Conservation (phyloP, 2,329 filamentous ascomycete species). For the Rutstroemia sp. region DNA sequence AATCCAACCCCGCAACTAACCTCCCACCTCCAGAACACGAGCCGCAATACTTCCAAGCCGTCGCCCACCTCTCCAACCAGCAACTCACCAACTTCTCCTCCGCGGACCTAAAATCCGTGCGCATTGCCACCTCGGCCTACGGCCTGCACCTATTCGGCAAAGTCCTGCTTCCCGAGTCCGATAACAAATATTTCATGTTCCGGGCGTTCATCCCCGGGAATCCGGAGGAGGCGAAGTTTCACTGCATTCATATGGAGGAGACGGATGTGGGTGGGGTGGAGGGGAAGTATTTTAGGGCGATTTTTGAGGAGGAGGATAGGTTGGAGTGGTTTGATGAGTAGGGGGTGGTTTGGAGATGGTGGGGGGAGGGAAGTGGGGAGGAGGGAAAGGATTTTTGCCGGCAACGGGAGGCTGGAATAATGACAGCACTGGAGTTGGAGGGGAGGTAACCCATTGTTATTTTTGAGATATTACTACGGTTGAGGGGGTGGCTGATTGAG, state of each 20-base stretch:
- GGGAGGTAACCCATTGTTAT: too few relatives aligned
- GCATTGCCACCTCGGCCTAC: conserved; percentile 40
- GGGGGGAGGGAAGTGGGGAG: not conserved
- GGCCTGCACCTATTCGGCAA: conserved; percentile 44
- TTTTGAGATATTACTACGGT: too few relatives aligned
- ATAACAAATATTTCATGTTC: conserved; percentile 41
- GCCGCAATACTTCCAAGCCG: conserved; percentile 46
- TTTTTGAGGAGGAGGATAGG: conserved; percentile 39
- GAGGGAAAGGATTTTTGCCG: not conserved
- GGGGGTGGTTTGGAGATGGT: not conserved
- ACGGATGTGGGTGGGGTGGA: conserved; percentile 35
- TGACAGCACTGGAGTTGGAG: not conserved
- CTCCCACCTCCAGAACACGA: conserved; percentile 39
- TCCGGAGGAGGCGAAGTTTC: conserved; percentile 33
- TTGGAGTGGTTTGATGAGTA: conserved; percentile 48
- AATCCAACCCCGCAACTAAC: not conserved
- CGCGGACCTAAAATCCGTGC: conserved; percentile 37
- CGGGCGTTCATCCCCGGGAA: conserved; percentile 39
- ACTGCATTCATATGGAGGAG: conserved; percentile 40
- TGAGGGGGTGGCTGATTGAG: too few relatives aligned
- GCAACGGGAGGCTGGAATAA: not conserved
- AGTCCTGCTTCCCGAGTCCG: conserved; percentile 36
- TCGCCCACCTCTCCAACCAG: conserved; percentile 25
- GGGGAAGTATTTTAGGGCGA: conserved; percentile 36
- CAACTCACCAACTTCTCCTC: conserved; percentile 27